Conservation (phyloP, 2,329 filamentous ascomycete genomes). For the Orbilia javanica region DNA sequence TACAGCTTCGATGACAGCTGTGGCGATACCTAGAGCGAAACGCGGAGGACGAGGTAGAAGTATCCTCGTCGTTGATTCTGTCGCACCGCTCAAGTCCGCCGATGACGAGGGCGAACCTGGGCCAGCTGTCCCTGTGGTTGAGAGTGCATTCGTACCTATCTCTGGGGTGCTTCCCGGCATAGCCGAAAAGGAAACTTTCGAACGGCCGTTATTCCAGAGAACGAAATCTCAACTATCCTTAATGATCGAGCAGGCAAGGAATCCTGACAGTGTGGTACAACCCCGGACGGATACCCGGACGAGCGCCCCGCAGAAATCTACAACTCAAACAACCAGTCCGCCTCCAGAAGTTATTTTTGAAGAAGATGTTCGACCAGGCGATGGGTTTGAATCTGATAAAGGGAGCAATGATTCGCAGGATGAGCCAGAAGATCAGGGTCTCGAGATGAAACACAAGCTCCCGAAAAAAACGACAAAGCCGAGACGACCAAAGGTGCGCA, state of each 20-base stretch:
- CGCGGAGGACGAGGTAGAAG: constrained; percentile 59
- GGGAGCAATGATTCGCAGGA: constrained; percentile 16
- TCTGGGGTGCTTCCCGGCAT: constrained; percentile 29
- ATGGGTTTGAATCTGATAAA: constrained; percentile 54
- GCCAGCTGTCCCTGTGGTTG: constrained; percentile 22
- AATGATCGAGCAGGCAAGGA: constrained; percentile 58
- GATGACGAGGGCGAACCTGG: constrained; percentile 46
- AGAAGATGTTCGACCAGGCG: constrained; percentile 35
- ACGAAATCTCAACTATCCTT: constrained; percentile 61
- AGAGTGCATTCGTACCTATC: constrained; percentile 36
- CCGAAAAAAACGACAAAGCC: constrained; percentile 32
- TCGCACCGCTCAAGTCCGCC: constrained; percentile 60
- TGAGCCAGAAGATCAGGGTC: constrained; percentile 31
- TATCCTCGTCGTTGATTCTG: constrained; percentile 60
- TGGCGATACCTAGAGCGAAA: constrained; percentile 51
- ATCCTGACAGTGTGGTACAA: constrained; percentile 14
- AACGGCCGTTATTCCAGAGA: constrained; percentile 59
- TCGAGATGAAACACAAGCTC: constrained; percentile 42
- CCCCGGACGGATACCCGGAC: constrained; percentile 18
- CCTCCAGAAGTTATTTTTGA: constrained; percentile 45
- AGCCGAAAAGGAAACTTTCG: constrained; percentile 58
- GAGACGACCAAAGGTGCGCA: constrained; percentile 38
- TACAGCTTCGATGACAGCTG: constrained; percentile 51
- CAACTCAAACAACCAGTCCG: constrained; percentile 9
- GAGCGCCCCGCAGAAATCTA: neutral